phyloP scores from a whole-genome alignment of 2,329 filamentous ascomycete species.

The Neoarthrinium moseri region DNA sequence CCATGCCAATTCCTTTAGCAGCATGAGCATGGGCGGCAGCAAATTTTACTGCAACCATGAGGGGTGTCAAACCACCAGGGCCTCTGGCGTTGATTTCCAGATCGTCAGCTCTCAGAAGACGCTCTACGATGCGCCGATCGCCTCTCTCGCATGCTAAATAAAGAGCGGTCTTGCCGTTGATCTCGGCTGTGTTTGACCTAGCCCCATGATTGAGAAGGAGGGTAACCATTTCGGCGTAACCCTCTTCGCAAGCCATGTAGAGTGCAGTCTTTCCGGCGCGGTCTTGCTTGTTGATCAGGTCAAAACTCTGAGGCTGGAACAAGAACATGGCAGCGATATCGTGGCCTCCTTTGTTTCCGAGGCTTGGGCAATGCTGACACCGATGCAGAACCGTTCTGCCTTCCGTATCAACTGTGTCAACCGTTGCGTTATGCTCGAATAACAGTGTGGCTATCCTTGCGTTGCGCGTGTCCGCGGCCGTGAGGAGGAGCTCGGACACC shows the following conservation, averaged over 20 bases:
- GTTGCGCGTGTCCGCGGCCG: slow-evolving; percentile 2
- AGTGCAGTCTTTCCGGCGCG: slow-evolving; percentile 1
- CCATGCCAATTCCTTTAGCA: not conserved
- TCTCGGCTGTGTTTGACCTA: not conserved
- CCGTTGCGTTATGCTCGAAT: not conserved
- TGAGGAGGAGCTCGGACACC: not conserved
- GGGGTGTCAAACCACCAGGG: not conserved
- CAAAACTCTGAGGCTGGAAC: not conserved
- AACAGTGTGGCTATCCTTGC: not conserved
- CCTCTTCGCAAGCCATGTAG: slow-evolving; percentile 3
- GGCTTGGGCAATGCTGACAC: not conserved
- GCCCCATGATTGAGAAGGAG: not conserved
- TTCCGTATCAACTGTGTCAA: not conserved
- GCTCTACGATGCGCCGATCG: not conserved
- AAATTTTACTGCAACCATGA: slow-evolving; percentile 1
- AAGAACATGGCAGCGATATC: not conserved
- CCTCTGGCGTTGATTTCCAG: slow-evolving; percentile 1
- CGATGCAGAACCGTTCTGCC: slow-evolving; percentile 5
- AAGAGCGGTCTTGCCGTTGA: not conserved
- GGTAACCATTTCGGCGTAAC: not conserved
- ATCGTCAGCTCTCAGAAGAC: not conserved
- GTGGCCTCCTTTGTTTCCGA: not conserved
- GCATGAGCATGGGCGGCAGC: slow-evolving; percentile 1
- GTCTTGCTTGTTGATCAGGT: slow-evolving; percentile 2
- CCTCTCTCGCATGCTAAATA: slow-evolving; percentile 3